A percentile compares a stretch with the other conserved stretches of the same genome.
phyloP scores from a whole-genome alignment of 2,329 filamentous ascomycete species.

The Epichloe scottii region DNA sequence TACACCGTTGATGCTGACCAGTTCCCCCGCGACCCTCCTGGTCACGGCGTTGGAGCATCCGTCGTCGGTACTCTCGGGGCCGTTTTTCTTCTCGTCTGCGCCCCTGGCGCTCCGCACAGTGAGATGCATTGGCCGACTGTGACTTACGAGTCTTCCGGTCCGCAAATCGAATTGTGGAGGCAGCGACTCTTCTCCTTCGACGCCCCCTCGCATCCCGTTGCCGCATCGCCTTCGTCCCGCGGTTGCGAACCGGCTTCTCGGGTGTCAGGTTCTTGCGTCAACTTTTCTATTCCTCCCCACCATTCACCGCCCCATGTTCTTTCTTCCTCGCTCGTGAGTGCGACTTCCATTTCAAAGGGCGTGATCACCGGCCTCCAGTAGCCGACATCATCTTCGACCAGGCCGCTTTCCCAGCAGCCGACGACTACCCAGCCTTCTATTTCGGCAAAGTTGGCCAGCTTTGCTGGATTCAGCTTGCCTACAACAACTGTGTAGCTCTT shows the following conservation, averaged over 20 bases:
- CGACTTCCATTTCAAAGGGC: conserved; percentile 81
- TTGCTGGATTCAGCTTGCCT: conserved; percentile 89
- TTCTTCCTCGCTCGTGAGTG: conserved; percentile 60
- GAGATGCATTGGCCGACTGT: conserved; percentile 60
- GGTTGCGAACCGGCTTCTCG: conserved; percentile 11
- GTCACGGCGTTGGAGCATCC: conserved; percentile 32
- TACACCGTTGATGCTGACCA: conserved; percentile 72
- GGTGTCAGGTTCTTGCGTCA: conserved; percentile 33
- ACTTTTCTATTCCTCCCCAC: conserved; percentile 71
- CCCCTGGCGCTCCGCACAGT: conserved; percentile 18
- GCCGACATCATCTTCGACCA: conserved; percentile 70
- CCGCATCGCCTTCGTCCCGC: conserved; percentile 1
- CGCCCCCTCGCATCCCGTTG: conserved; percentile 20
- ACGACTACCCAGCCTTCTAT: conserved; percentile 95
- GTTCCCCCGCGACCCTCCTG: conserved; percentile 47
- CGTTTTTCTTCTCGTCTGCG: conserved; percentile 8
- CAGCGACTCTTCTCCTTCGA: conserved; percentile 57
- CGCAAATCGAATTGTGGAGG: conserved; percentile 87
- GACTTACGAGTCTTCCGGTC: conserved; percentile 70
- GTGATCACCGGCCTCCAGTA: conserved; percentile 87
- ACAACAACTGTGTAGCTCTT: conserved; percentile 96
- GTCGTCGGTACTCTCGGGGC: not conserved
- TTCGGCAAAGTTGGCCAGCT: conserved; percentile 92
- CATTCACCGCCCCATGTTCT: conserved; percentile 80
- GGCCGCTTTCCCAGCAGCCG: conserved; percentile 92